These are phyloP conservation scores for Trichoderma hamatum DNA, from an alignment of 2,329 filamentous ascomycete genomes.

Conservation along the genomic window DNA sequence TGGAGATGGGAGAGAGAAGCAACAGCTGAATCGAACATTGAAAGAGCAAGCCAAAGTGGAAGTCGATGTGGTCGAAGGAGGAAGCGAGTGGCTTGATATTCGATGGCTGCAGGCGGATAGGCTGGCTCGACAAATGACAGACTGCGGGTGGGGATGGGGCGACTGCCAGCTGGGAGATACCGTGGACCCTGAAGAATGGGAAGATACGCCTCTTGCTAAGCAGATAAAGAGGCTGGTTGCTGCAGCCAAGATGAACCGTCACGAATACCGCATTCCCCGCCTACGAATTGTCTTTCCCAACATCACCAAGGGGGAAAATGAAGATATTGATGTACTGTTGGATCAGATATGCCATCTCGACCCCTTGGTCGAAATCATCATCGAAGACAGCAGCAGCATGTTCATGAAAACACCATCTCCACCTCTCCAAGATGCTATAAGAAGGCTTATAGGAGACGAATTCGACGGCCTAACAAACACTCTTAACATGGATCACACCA, in stretches of 20 bases:
- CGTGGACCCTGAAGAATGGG: conserved; percentile 42
- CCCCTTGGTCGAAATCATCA: conserved; percentile 38
- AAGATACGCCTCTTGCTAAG: conserved; percentile 40
- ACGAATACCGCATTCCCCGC: conserved; percentile 43
- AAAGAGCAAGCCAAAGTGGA: conserved; percentile 41
- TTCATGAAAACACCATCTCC: conserved; percentile 36
- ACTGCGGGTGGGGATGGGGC: conserved; percentile 48
- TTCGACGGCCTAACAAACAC: conserved; percentile 41
- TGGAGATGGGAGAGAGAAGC: conserved; percentile 34
- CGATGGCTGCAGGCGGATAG: conserved; percentile 39
- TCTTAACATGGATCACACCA: conserved; percentile 47
- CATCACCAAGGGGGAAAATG: conserved; percentile 35
- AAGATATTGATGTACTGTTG: conserved; percentile 40
- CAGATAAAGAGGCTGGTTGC: conserved; percentile 41
- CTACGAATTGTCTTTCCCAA: conserved; percentile 43
- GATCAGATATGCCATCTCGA: conserved; percentile 38
- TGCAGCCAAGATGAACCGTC: conserved; percentile 42
- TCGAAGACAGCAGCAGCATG: conserved; percentile 38
- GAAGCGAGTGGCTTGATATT: conserved; percentile 41
- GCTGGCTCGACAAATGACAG: conserved; percentile 45
- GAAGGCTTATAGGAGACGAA: conserved; percentile 39
- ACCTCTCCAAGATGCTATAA: conserved; percentile 35
- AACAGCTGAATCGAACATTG: conserved; percentile 38
- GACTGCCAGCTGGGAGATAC: conserved; percentile 38
- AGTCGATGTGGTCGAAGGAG: conserved; percentile 43